These are phyloP conservation scores for Sarocladium oryzae DNA, from an alignment of 2,329 filamentous ascomycete genomes.

Conservation along the genomic window DNA sequence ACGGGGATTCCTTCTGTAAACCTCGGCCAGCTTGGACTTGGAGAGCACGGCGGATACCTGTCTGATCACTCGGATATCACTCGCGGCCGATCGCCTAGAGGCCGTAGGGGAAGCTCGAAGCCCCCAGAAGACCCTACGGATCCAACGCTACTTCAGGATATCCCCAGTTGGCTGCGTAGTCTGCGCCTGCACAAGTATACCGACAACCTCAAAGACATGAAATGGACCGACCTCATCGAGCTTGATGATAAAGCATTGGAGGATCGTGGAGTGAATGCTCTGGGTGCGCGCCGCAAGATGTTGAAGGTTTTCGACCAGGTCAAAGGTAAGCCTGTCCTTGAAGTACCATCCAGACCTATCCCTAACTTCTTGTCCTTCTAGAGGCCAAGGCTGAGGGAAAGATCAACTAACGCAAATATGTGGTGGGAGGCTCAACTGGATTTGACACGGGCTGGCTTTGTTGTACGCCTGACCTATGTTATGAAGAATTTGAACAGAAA, in stretches of 20 bases:
- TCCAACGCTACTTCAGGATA: slow-evolving; percentile 81
- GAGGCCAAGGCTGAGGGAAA: slow-evolving; percentile 72
- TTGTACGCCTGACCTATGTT: too few relatives aligned
- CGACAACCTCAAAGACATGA: slow-evolving; percentile 93
- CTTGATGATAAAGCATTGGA: slow-evolving; percentile 91
- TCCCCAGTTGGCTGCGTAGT: slow-evolving; percentile 91
- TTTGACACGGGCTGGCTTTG: too few relatives aligned
- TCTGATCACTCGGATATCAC: slow-evolving; percentile 91
- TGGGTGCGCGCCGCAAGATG: slow-evolving; percentile 95
- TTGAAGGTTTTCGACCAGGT: slow-evolving; percentile 99
- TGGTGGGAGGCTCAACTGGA: too few relatives aligned
- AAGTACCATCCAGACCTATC: neutral
- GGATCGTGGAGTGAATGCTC: slow-evolving; percentile 86
- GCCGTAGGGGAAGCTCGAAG: slow-evolving; percentile 89
- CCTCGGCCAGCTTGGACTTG: slow-evolving; percentile 64
- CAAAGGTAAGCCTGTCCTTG: slow-evolving; percentile 47
- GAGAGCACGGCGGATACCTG: slow-evolving; percentile 74
- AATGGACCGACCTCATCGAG: slow-evolving; percentile 89
- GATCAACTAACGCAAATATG: slow-evolving; percentile 36
- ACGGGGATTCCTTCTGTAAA: slow-evolving; percentile 65
- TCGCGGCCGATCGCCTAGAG: slow-evolving; percentile 85
- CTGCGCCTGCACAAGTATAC: slow-evolving; percentile 97
- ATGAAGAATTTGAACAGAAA: too few relatives aligned
- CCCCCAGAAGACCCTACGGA: slow-evolving; percentile 97
- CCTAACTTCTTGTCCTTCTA: slow-evolving; percentile 23